phyloP scores from a whole-genome alignment of 805 yeast genomes.

The Metschnikowia borealis region DNA sequence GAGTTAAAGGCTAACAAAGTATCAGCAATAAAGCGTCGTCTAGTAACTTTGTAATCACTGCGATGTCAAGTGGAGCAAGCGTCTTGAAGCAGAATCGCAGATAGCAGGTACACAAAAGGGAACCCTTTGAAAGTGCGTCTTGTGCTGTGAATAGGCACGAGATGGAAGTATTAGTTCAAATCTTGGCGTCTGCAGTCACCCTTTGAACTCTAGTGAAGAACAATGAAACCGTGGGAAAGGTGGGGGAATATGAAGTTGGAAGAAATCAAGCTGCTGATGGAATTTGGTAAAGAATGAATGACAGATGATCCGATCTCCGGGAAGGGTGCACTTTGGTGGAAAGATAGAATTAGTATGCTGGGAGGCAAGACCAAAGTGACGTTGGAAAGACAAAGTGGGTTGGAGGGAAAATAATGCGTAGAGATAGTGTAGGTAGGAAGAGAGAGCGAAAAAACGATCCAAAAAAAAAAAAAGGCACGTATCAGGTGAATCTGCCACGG shows the following conservation, averaged over 20 bases:
- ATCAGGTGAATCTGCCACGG: conserved; percentile 1
- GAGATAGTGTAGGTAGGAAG: neutral
- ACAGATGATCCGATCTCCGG: neutral
- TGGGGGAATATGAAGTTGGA: neutral
- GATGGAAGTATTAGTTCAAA: neutral
- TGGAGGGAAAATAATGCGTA: neutral
- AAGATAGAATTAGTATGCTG: neutral
- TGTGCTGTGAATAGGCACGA: neutral
- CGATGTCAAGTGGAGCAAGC: neutral
- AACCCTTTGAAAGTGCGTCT: neutral
- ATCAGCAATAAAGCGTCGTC: neutral
- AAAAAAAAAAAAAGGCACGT: conserved; percentile 5
- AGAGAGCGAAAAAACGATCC: conserved; percentile 2
- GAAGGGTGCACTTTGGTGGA: neutral
- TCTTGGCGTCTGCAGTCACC: neutral
- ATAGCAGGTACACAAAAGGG: neutral
- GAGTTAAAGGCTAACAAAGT: neutral
- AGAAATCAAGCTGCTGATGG: conserved; percentile 3
- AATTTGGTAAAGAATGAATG: conserved; percentile 1
- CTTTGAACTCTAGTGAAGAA: neutral
- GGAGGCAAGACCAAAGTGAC: neutral
- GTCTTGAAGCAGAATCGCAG: neutral
- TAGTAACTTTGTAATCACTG: neutral
- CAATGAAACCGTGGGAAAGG: neutral
- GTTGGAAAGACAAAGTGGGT: conserved; percentile 1